These are phyloP conservation scores for Hondaea fermentalgiana DNA, from an alignment of 108 stramenopile species.

Conservation along the genomic window DNA sequence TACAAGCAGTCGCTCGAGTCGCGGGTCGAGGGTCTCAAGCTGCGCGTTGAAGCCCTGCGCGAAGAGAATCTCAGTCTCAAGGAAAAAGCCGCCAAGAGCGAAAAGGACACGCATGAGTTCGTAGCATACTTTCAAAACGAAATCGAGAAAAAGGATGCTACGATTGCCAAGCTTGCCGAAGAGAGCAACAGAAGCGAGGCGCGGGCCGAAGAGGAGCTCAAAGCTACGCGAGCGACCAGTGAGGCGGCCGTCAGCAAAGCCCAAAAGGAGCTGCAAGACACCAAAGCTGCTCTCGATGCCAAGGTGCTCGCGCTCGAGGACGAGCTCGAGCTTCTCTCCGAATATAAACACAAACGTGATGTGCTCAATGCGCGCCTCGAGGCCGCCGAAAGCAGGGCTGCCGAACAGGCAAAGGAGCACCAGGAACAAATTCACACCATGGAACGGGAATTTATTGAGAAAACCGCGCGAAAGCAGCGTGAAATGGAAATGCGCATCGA, in stretches of 20 bases:
- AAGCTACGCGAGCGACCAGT: neutral
- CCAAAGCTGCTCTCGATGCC: neutral
- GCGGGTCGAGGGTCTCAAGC: constrained; percentile 34
- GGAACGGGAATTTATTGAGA: constrained; percentile 34
- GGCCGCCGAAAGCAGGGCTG: constrained; percentile 28
- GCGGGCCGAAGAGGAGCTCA: neutral
- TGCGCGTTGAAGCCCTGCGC: constrained; percentile 38
- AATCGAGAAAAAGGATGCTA: constrained; percentile 46
- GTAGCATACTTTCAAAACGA: constrained; percentile 52
- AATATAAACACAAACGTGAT: constrained; percentile 35
- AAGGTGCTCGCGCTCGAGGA: neutral
- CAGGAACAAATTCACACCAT: constrained; percentile 23
- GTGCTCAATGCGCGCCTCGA: constrained; percentile 31
- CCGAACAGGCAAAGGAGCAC: constrained; percentile 2
- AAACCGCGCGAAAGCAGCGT: constrained; percentile 21
- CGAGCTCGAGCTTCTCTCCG: constrained; percentile 23
- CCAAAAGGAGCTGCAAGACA: constrained; percentile 28
- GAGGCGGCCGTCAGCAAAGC: neutral
- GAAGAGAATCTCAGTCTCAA: constrained; percentile 34
- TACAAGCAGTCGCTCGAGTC: constrained; percentile 49
- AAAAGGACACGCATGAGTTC: constrained; percentile 57
- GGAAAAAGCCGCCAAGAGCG: constrained; percentile 35
- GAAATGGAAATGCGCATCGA: constrained; percentile 14
- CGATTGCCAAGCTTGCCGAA: constrained; percentile 38
- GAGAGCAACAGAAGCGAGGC: constrained; percentile 34